Evolutionary conservation across 257 asterid genomes (phyloP).

Genomic region (Capsicum chinense): DNA sequence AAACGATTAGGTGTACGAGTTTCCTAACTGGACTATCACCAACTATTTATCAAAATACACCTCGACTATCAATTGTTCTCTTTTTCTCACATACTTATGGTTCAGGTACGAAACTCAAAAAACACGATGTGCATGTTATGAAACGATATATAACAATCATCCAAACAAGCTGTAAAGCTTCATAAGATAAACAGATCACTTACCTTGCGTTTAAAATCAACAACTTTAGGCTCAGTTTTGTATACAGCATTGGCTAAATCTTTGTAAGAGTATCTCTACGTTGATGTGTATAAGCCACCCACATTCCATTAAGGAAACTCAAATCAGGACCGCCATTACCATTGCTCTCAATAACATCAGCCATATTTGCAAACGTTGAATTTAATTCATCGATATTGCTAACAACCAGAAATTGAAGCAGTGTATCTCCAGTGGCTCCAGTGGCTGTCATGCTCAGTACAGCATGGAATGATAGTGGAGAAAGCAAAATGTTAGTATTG

Average conservation of each 20-base stretch:
- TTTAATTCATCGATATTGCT: slow-evolving; percentile 43
- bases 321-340: not conserved
- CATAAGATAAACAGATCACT: not conserved
- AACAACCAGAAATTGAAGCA: slow-evolving; percentile 42
- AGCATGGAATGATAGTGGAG: slow-evolving; percentile 63
- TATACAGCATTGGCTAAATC: not conserved
- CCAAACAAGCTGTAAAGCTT: not conserved
- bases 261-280: not conserved
- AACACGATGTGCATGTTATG: too few relatives aligned
- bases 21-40: too few relatives aligned
- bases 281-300: not conserved
- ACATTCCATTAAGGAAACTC: not conserved
- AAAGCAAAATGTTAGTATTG: slow-evolving; percentile 48
- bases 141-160: too few relatives aligned
- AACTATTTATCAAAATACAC: too few relatives aligned
- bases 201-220: not conserved
- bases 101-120: too few relatives aligned
- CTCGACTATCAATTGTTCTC: too few relatives aligned
- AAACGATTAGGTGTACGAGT: too few relatives aligned
- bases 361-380: not conserved
- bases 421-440: slow-evolving; percentile 56
- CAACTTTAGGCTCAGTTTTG: not conserved
- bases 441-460: slow-evolving; percentile 47
- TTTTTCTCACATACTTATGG: too few relatives aligned
- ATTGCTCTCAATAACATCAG: not conserved